Evolutionary conservation across 805 yeast genomes (phyloP), one percentile per base, ranked within the genome.

Genomic region (Lipomyces chichibuensis): DNA sequence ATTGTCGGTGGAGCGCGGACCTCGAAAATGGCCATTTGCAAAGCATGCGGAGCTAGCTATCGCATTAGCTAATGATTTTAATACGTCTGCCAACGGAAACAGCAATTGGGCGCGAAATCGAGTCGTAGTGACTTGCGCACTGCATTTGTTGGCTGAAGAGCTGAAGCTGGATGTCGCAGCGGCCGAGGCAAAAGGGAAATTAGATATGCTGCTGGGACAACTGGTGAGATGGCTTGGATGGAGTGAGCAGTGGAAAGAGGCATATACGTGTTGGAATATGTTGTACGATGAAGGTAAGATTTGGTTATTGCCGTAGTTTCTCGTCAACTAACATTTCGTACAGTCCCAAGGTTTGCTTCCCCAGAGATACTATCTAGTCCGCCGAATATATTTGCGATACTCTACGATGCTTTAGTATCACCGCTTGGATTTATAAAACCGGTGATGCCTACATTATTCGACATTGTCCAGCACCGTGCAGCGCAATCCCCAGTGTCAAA

Each of bases 61-160:
- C 7, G 17, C 25, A 8, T 55, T 62, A 5, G 65, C 65, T 2
- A 54, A 59, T 35, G 59, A 32, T 8, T 57, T 65, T 46, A 52
- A 20, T 17, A 6, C 58, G 33, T 27, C 23, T 14, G 58, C 53
- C 3, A 14, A 33, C 39, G 46, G 59, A 32, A 14, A 37, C 23
- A 61, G 63, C 39, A 55, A 60, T 23, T 52, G 64, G 56, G 13
- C 23, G 6, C 27, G 39, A 7, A 14, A 27, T 3, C 57, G 65
- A 11, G 55, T 61, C 5, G 25, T n/a, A 2, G 51, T 91, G 11
- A 82, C 87, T 0, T 77, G 90, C 32, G 85, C 92, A 0, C 77
- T 94, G 58, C 98, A 93, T 78, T 74, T 92, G 51, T 78, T 91
- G 1, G 80, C 92, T 63, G 98, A 94, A 75, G 98, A 94, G 67